phyloP scores from a whole-genome alignment of 208 protist genomes.

The Vickermania spadyakhi region DNA sequence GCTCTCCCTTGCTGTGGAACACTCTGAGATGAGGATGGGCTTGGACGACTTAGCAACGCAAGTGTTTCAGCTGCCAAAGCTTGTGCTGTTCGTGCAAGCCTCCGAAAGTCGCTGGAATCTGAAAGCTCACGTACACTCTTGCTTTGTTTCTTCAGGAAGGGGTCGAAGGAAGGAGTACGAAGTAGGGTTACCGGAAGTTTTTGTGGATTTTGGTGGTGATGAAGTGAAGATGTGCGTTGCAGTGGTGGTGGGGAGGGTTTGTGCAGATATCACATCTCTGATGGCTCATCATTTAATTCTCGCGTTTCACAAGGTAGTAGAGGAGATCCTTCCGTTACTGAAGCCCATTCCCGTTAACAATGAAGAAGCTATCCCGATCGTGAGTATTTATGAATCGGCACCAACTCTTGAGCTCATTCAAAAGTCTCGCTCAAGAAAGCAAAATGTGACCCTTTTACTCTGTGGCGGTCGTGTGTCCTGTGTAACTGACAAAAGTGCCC shows the following conservation, averaged over 20 bases:
- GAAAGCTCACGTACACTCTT: constrained; percentile 72
- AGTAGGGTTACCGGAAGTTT: constrained; percentile 62
- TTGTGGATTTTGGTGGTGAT: constrained; percentile 60
- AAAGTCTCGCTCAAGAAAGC: not conserved
- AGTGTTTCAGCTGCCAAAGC: constrained; percentile 43
- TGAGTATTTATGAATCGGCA: not conserved
- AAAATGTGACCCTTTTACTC: constrained; percentile 22
- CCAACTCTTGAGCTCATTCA: not conserved
- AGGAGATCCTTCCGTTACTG: constrained; percentile 24
- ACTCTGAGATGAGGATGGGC: constrained; percentile 16
- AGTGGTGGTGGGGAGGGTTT: constrained; percentile 61
- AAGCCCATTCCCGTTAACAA: not conserved
- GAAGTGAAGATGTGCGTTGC: constrained; percentile 30
- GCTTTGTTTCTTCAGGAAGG: constrained; percentile 28
- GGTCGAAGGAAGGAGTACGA: constrained; percentile 23
- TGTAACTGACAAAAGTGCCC: constrained; percentile 72
- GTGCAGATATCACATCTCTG: constrained; percentile 59
- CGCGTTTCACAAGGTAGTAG: constrained; percentile 45
- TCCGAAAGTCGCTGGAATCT: constrained; percentile 43
- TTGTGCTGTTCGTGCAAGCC: constrained; percentile 42
- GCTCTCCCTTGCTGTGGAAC: not conserved
- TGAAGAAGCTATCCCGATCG: not conserved
- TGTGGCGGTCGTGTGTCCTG: constrained; percentile 59
- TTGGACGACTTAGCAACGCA: constrained; percentile 48
- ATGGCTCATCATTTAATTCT: constrained; percentile 75